Percentiles rank a stretch among this genome's conserved stretches.
Conservation (phyloP, 2,329 filamentous ascomycete species). For the Sarocladiaceae sp. region DNA sequence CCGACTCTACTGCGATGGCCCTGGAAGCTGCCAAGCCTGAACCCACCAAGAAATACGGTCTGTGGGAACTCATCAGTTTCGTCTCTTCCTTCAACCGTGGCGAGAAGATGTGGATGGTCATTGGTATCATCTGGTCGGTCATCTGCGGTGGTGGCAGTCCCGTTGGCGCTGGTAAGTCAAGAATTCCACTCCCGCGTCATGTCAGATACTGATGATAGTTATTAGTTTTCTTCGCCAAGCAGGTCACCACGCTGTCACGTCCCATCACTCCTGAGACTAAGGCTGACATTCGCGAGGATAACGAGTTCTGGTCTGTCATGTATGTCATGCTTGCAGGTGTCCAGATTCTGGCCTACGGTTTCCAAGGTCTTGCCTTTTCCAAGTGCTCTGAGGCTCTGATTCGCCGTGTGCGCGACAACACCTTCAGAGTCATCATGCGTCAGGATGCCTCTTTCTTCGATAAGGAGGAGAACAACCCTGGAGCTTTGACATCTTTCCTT, state of each 20-base stretch:
- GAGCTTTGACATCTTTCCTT: slow-evolving; percentile 28
- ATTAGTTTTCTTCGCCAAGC: slow-evolving; percentile 10
- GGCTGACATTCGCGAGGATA: slow-evolving; percentile 48
- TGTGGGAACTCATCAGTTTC: slow-evolving; percentile 72
- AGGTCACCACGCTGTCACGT: neutral
- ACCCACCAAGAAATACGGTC: slow-evolving; percentile 58
- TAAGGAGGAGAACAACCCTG: slow-evolving; percentile 31
- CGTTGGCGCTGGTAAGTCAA: no score
- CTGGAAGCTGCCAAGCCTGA: no score
- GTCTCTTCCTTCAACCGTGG: slow-evolving; percentile 72
- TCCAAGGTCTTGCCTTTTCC: slow-evolving; percentile 70
- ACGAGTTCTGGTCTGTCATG: slow-evolving; percentile 84
- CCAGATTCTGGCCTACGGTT: slow-evolving; percentile 60
- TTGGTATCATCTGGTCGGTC: slow-evolving; percentile 68
- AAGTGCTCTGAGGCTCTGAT: slow-evolving; percentile 79
- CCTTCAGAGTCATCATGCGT: slow-evolving; percentile 25
- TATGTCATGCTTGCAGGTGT: slow-evolving; percentile 76
- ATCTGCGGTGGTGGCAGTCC: slow-evolving; percentile 80
- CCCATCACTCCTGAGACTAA: slow-evolving; percentile 49
- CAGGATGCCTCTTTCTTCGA: slow-evolving; percentile 38
- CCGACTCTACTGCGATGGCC: no score
- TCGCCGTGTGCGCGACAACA: slow-evolving; percentile 5
- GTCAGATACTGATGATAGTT: neutral
- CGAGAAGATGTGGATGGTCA: slow-evolving; percentile 67
- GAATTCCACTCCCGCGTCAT: no score